Base-by-base conservation (phyloP, 192 early-diverging fungal genomes). In the Coemansia reversa region DNA sequence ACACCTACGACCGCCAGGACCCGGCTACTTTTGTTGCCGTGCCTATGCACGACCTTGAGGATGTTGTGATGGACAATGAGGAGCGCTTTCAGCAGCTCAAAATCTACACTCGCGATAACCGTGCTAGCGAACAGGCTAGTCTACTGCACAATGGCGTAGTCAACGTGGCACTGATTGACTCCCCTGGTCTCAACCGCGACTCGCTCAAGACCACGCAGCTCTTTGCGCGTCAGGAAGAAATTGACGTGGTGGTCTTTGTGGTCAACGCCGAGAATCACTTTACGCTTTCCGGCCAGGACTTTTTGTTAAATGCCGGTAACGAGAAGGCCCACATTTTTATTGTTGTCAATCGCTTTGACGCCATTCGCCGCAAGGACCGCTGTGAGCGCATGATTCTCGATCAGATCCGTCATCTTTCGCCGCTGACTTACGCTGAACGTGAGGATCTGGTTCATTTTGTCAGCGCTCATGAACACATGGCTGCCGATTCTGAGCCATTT, bases 261-360 rank as follows among this genome's bases (percentile, higher is more conserved):
- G 97, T 99, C 58, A 94, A 94, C 75, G 95, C 97, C 14, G 97
- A 97, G 78, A 99, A 99, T 75, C 97, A 99, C 77, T 98, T 99
- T 73, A 99, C 97, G 3, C 85, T 99, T 39, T 97, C 94, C 32
- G 96, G 94, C 24, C 90, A 93, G 60, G 93, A 99, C 84, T 99
- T 99, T 76, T 84, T 99, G 75, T 86, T 88, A 65, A 97, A 89
- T 65, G 97, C 97, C 7, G 94, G 93, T 49, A 97, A 97, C 76
- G 97, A 99, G 85, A 99, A 99, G 83, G 94, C 94, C 8, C 94
- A 93, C 76, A 93, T 99, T 24, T 99, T 99, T 64, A 96, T 99
- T 62, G 94, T 99, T 22, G 93, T 99, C 66, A 99, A 99, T 78
- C 85, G 90, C 62, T 99, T 98, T 69, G 97, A 99, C 74, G 86